Evolutionary conservation across 2,329 filamentous ascomycete genomes (phyloP).

Genomic region (Pestalotiopsis sp.): DNA sequence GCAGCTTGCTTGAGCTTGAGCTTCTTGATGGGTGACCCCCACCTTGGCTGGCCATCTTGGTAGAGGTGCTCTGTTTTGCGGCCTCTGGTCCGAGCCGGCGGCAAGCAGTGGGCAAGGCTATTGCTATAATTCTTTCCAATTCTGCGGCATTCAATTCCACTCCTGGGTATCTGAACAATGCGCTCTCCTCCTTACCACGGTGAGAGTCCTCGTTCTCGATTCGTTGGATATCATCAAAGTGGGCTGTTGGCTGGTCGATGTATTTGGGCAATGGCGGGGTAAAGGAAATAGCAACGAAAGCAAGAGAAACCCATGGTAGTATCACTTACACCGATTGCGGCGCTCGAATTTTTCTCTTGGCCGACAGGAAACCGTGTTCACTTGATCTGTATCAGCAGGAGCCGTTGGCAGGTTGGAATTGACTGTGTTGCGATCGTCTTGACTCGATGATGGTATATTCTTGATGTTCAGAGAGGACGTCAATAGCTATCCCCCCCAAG

Average conservation of each 20-base stretch:
- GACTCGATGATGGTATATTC: neutral
- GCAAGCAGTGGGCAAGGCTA: neutral
- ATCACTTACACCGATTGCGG: constrained; percentile 9
- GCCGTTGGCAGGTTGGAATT: neutral
- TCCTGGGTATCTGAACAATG: neutral
- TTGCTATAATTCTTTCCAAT: neutral
- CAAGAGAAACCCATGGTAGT: neutral
- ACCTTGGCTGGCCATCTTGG: neutral
- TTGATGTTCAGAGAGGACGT: neutral
- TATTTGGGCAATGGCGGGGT: constrained; percentile 5
- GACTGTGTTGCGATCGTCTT: neutral
- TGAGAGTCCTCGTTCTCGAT: neutral
- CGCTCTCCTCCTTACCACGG: neutral
- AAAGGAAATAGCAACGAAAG: constrained; percentile 3
- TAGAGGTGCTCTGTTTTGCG: neutral
- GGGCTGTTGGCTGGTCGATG: neutral
- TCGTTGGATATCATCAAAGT: neutral
- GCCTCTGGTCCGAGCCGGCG: neutral
- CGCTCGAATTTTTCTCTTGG: neutral
- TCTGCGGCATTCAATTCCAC: neutral
- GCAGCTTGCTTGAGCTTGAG: neutral
- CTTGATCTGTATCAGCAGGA: neutral
- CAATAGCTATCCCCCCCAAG: neutral
- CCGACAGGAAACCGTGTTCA: neutral
- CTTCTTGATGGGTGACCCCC: neutral